Evolutionary conservation across 2,329 filamentous ascomycete genomes (phyloP).

Genomic region (Ophiognomonia clavigignenti-juglandacearum): DNA sequence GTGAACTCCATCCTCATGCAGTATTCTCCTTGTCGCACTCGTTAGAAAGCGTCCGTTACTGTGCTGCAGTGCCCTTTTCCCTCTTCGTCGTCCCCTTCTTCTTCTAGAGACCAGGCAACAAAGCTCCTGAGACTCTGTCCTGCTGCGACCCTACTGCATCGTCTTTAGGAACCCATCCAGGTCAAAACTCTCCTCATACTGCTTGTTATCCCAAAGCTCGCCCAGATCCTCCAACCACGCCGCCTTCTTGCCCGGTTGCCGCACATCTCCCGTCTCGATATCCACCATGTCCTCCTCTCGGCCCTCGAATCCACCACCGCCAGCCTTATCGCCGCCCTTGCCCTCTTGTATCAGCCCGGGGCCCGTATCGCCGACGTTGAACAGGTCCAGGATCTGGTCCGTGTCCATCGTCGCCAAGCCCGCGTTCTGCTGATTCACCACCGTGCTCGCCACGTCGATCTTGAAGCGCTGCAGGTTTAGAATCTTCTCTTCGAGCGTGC

Average conservation of each 20-base stretch:
- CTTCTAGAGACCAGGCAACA: too few relatives aligned
- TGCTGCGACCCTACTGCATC: conserved; percentile 69
- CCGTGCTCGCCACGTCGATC: conserved; percentile 95
- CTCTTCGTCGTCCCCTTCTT: too few relatives aligned
- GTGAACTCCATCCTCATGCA: not conserved
- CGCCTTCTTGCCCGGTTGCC: conserved; percentile 89
- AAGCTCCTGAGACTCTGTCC: too few relatives aligned
- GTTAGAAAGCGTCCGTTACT: too few relatives aligned
- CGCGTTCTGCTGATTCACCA: conserved; percentile 98
- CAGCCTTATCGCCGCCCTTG: conserved; percentile 34
- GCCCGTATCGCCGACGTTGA: conserved; percentile 79
- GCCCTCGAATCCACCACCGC: conserved; percentile 46
- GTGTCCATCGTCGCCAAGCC: conserved; percentile 95
- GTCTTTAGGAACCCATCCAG: conserved; percentile 91
- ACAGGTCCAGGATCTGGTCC: conserved; percentile 94
- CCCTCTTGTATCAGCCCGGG: conserved; percentile 60
- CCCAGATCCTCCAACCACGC: conserved; percentile 92
- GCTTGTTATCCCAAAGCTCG: conserved; percentile 93
- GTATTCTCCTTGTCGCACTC: not conserved
- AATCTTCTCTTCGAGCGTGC: conserved; percentile 98
- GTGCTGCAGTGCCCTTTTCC: too few relatives aligned
- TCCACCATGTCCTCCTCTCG: conserved; percentile 86
- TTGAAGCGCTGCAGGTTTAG: conserved; percentile 97
- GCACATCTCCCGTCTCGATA: conserved; percentile 83
- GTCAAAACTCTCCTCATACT: conserved; percentile 98